Evolutionary conservation across 2,329 filamentous ascomycete species (phyloP).

Genomic region (Fusarium bactridioides): DNA sequence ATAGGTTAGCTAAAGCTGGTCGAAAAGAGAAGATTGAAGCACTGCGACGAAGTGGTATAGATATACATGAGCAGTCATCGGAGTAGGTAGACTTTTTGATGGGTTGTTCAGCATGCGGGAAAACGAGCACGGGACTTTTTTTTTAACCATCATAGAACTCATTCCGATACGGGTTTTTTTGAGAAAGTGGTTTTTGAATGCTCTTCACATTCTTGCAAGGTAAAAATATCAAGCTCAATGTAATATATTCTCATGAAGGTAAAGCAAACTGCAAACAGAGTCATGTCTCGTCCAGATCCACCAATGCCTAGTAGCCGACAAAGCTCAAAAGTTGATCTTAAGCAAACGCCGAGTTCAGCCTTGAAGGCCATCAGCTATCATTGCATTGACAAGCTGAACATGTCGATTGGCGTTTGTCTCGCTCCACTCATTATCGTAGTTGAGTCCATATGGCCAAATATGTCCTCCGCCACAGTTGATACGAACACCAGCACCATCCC

Average conservation of each 20-base stretch:
- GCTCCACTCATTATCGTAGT: constrained; percentile 55
- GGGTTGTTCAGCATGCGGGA: background rate
- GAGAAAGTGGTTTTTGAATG: no score
- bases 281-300: background rate
- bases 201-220: background rate
- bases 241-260: background rate
- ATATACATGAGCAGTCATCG: background rate
- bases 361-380: constrained; percentile 51
- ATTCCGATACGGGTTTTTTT: no score
- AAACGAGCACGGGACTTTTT: background rate
- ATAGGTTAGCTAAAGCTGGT: background rate
- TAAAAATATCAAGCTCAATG: background rate
- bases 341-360: background rate
- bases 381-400: constrained; percentile 53
- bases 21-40: background rate
- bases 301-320: background rate
- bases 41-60: background rate
- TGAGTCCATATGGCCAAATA: constrained; percentile 53
- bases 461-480: constrained; percentile 53
- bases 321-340: background rate
- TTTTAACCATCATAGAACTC: background rate
- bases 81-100: background rate
- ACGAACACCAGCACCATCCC: constrained; percentile 48
- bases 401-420: constrained; percentile 55
- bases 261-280: background rate